These are phyloP conservation scores for Acer negundo DNA, from an alignment of 345 rosid species.

Conservation along the genomic window DNA sequence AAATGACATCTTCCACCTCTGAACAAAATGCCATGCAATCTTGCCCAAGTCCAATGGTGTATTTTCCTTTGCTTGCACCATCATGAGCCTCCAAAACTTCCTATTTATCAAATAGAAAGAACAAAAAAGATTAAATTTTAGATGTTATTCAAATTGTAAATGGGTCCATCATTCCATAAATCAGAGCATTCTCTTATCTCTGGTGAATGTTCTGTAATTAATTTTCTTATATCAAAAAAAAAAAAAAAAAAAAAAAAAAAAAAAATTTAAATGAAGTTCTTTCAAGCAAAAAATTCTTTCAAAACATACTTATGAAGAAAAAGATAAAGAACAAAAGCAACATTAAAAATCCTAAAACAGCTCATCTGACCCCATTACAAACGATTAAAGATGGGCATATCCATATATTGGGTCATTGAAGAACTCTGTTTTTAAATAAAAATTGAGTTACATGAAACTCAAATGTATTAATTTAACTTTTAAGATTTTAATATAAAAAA, in stretches of 20 bases:
- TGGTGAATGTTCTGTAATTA: neutral
- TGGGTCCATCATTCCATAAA: neutral
- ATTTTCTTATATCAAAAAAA: neutral
- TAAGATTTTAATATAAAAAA: neutral
- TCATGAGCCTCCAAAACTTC: constrained; percentile 94
- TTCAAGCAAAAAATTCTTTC: neutral
- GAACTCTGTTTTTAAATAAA: neutral
- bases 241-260: too few species aligned
- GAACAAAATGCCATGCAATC: constrained; percentile 96
- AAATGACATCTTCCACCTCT: constrained; percentile 98
- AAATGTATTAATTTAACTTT: neutral
- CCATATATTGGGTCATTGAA: neutral
- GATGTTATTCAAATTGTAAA: neutral
- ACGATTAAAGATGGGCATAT: neutral
- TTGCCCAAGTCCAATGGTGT: constrained; percentile 99
- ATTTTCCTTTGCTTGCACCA: constrained; percentile 97
- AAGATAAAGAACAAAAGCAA: too few species aligned
- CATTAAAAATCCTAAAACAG: neutral
- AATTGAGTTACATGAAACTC: neutral
- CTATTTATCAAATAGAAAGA: constrained; percentile 33
- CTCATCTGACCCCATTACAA: neutral
- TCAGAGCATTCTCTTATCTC: neutral
- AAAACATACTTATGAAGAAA: too few species aligned
- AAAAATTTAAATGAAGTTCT: too few species aligned
- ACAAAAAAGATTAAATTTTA: constrained; percentile 4